A percentile compares a stretch with the other conserved stretches of the same genome.
Evolutionary conservation across 169 alveolate genomes (phyloP).

Genomic region (Eimeria falciformis): DNA sequence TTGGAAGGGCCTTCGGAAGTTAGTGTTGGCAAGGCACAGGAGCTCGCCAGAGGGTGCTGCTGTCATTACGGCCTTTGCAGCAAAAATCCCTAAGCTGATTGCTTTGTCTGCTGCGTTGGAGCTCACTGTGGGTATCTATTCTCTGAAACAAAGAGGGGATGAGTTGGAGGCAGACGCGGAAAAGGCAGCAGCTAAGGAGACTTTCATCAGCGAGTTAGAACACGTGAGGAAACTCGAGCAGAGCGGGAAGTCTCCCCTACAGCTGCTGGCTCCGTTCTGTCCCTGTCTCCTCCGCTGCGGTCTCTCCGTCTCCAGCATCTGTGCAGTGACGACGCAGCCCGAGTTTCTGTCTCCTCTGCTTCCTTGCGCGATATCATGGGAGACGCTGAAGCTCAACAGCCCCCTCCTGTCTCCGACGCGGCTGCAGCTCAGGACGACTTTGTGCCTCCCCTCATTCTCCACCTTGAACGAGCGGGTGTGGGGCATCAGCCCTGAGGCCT

Average conservation of each 20-base stretch:
- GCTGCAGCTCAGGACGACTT: neutral
- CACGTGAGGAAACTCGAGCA: neutral
- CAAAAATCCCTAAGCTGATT: conserved; percentile 27
- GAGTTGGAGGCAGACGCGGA: neutral
- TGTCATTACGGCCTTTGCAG: neutral
- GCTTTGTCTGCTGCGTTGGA: conserved; percentile 20
- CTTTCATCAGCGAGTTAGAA: conserved; percentile 15
- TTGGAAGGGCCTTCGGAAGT: conserved; percentile 21
- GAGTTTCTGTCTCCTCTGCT: conserved; percentile 52
- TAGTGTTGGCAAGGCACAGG: conserved; percentile 3
- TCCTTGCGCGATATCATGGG: conserved; percentile 58
- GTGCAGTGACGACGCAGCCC: conserved; percentile 59
- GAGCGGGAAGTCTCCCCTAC: conserved; percentile 30
- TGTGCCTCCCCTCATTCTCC: conserved; percentile 19
- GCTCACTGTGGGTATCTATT: neutral
- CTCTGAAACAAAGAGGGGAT: conserved; percentile 18
- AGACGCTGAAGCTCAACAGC: conserved; percentile 30
- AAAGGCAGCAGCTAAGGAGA: neutral
- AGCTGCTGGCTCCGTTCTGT: conserved; percentile 5
- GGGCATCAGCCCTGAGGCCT: conserved; percentile 37
- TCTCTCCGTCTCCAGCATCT: conserved; percentile 9
- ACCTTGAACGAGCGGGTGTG: conserved; percentile 32
- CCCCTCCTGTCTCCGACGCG: conserved; percentile 68
- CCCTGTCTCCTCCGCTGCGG: conserved; percentile 40
- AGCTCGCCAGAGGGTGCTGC: conserved; percentile 25